Evolutionary conservation across 495 filamentous ascomycete species (phyloP), one percentile per base, ranked within the genome.

Genomic region (Xylaria curta): DNA sequence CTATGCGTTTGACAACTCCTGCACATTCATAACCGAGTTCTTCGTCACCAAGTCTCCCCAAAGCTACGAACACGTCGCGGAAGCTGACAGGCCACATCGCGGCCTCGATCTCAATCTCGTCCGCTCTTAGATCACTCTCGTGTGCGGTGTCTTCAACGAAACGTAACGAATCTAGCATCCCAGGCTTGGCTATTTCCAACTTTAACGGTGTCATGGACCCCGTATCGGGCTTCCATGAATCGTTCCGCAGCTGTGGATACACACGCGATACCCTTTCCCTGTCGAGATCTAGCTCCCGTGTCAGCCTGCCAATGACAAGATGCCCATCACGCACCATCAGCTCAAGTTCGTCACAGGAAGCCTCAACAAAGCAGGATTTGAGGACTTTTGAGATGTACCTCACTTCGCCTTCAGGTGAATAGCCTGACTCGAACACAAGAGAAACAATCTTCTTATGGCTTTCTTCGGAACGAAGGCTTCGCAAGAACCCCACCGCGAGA

Each of bases 1-100:
- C 87, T 9, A 90, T 79, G 0, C 83, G 85, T 8, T 83, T 84
- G 0, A 90, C 83, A 42, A 84, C 73, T 5, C 79, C 76, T 0
- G 75, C 74, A 49, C 78, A 82, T 12, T 85, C 85, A 26, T 74
- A 74, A 3, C 83, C 83, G 6, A 87, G 70, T 15, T 70, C 61
- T 17, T 68, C 58, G 15, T 66, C 70, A 12, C 74, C 72, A 3
- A 82, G 61, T 31, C 74, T 62, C 1, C 86, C 86, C 70, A 88
- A 76, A 0, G 82, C 78, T 6, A 83, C 78, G 8, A 87, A 76
- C 6, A 87, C 73, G 60, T 89, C 83, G 9, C 66, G 71, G 68
- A 79, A 79, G 68, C 80, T 84, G 12, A 85, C 38, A 10, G 79
- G 81, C 26, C 73, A 70, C 38, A 80, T 76, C 17, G 68, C 64